These are phyloP conservation scores for Melampsora americana DNA, from an alignment of 1,284 basidiomycete species.

Conservation along the genomic window DNA sequence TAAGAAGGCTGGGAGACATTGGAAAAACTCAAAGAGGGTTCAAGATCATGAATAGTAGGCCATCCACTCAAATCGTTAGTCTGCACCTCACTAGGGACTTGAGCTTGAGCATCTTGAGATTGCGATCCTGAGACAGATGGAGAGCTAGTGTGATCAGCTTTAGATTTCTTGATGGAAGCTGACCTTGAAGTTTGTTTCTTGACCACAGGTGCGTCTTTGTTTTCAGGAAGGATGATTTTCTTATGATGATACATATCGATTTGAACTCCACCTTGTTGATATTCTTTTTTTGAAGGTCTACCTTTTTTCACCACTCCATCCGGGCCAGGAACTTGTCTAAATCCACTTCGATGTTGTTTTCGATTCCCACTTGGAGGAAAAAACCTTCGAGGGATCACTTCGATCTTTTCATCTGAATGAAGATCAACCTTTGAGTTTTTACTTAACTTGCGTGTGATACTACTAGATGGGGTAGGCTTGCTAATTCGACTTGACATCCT, in stretches of 20 bases:
- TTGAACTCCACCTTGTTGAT: conserved; percentile 22
- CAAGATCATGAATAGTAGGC: too few relatives aligned
- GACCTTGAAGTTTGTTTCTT: neutral
- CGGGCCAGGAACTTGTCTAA: conserved; percentile 24
- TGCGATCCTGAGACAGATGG: neutral
- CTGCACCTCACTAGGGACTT: neutral
- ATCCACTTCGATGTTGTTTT: conserved; percentile 42
- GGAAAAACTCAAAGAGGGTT: neutral
- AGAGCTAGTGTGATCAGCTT: neutral
- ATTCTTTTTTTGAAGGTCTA: conserved; percentile 39
- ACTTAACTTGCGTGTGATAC: neutral
- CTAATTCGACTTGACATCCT: too few relatives aligned
- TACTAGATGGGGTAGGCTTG: neutral
- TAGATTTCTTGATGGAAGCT: neutral
- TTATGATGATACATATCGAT: conserved; percentile 40
- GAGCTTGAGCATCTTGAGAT: neutral
- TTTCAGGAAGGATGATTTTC: conserved; percentile 16
- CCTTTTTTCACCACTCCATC: conserved; percentile 34
- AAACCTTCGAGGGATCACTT: conserved; percentile 10
- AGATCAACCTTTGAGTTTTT: neutral
- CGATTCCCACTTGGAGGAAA: conserved; percentile 22
- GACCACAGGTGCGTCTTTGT: neutral
- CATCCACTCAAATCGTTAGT: neutral
- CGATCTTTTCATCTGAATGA: neutral
- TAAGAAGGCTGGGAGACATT: neutral